Base-by-base conservation (phyloP, 2,329 filamentous ascomycete species). In the Alternaria ventricosa region DNA sequence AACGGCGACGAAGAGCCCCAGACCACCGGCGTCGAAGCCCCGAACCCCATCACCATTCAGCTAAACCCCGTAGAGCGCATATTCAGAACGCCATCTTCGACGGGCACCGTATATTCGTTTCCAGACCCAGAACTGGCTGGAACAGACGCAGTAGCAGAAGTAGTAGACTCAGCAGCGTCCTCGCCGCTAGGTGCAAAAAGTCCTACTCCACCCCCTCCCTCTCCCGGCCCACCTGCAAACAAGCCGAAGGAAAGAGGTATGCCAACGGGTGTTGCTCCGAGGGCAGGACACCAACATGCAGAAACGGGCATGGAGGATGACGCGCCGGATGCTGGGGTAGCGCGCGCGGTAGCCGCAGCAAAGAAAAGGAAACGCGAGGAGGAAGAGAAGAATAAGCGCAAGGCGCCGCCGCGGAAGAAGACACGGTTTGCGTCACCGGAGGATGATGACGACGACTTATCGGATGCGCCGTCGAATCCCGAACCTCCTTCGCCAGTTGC, bases 351-450 rank as follows among this genome's bases (percentile, higher is more conserved):
- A 36, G 33, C 33, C 4, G 33, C 33, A 36, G 7, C 33, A 5
- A 36, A 41, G 15, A 41, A 41, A 18, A 8, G 36, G 2, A 41
- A 41, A 41, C 36, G 36, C n/a, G 33, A n/a, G 33, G 33, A 36
- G 33, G 33, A 36, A 36, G 36, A 5, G 2, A 41, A 11, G n/a
- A 18, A 0, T 41, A 41, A 18, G 36, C 36, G 8, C 36, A 41
- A 41, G n/a, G 15, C 36, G 0, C 36, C 36, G 36, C 36, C 36
- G 2, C 2, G 36, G 36, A 41, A 41, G 36, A 41, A 41, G 0
- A 0, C 0, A 41, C 36, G 36, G 0, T 0, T 18, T 0, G 36
- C 1, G 36, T 11, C 9, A 18, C 36, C 15, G 5, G 36, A 41
- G 30, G 33, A 41, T 1, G 27, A 28, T 5, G 27, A 28, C 36